Percentiles rank a stretch among this genome's conserved stretches.
Conservation (phyloP, 2,329 filamentous ascomycete genomes). For the Clonostachys rhizophaga region DNA sequence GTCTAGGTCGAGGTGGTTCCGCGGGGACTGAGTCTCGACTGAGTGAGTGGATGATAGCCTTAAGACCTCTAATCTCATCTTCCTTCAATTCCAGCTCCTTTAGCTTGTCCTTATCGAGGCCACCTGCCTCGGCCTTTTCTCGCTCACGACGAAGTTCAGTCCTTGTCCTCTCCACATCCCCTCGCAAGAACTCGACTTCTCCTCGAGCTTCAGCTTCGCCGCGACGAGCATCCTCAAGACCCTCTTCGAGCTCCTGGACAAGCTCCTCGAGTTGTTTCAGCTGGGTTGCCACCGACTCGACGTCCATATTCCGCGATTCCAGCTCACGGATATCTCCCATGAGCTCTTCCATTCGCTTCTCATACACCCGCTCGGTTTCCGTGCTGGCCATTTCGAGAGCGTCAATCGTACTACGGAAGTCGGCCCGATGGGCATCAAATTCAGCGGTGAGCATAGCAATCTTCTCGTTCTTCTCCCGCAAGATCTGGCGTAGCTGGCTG, state of each 20-base stretch:
- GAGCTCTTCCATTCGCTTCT: constrained; percentile 83
- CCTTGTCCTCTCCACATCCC: constrained; percentile 88
- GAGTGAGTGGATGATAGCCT: constrained; percentile 95
- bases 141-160: constrained; percentile 84
- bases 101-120: constrained; percentile 28
- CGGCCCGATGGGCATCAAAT: constrained; percentile 90
- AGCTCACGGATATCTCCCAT: constrained; percentile 79
- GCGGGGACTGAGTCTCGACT: constrained; percentile 67
- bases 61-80: constrained; percentile 93
- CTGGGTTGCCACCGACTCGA: constrained; percentile 85
- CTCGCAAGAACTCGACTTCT: constrained; percentile 91
- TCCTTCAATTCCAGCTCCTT: constrained; percentile 91
- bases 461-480: constrained; percentile 95
- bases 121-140: constrained; percentile 59
- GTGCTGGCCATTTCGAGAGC: constrained; percentile 92
- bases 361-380: constrained; percentile 94
- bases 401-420: constrained; percentile 96
- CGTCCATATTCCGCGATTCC: constrained; percentile 79
- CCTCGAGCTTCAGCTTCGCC: constrained; percentile 94
- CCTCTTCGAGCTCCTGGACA: constrained; percentile 94
- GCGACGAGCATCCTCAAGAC: constrained; percentile 86
- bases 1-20: constrained; percentile 6
- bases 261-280: constrained; percentile 94
- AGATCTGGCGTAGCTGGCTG: constrained; percentile 69
- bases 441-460: constrained; percentile 89